phyloP scores from a whole-genome alignment of 2,329 filamentous ascomycete species.

The Paraconiothyrium brasiliense region DNA sequence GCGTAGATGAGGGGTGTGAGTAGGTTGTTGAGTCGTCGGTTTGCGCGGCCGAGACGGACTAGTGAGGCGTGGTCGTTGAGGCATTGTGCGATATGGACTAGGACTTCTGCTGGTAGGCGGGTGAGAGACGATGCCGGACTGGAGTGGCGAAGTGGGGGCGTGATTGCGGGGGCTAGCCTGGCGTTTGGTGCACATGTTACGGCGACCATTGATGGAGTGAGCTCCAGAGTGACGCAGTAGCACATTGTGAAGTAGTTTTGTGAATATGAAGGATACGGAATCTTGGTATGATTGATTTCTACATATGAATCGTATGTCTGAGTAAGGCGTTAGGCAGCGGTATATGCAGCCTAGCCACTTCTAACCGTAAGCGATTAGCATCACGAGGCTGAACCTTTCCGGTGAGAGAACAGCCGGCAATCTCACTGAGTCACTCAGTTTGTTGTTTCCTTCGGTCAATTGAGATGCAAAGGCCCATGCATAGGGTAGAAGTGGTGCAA shows the following conservation, averaged over 20 bases:
- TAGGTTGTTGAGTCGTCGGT: neutral
- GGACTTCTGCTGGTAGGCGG: neutral
- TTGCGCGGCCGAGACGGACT: neutral
- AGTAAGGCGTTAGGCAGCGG: neutral
- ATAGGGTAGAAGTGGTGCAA: neutral
- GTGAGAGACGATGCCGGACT: neutral
- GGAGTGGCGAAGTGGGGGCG: neutral
- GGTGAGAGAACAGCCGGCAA: neutral
- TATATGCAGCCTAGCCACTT: neutral
- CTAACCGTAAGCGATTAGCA: neutral
- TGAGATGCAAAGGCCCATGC: too few species aligned
- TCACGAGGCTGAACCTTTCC: neutral
- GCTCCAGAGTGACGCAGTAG: neutral
- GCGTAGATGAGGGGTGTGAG: constrained; percentile 5
- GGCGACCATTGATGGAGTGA: neutral
- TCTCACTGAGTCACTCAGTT: too few species aligned
- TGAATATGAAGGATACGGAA: neutral
- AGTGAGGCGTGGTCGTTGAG: neutral
- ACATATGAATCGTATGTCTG: neutral
- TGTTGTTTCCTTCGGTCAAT: too few species aligned
- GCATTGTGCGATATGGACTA: neutral
- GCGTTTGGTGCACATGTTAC: neutral
- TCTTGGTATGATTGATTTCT: neutral
- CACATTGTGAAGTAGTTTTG: neutral
- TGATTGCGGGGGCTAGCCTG: neutral